Evolutionary conservation across 2,329 filamentous ascomycete species (phyloP), one percentile per base, ranked within the genome.

Genomic region (Aspergillus sp.): DNA sequence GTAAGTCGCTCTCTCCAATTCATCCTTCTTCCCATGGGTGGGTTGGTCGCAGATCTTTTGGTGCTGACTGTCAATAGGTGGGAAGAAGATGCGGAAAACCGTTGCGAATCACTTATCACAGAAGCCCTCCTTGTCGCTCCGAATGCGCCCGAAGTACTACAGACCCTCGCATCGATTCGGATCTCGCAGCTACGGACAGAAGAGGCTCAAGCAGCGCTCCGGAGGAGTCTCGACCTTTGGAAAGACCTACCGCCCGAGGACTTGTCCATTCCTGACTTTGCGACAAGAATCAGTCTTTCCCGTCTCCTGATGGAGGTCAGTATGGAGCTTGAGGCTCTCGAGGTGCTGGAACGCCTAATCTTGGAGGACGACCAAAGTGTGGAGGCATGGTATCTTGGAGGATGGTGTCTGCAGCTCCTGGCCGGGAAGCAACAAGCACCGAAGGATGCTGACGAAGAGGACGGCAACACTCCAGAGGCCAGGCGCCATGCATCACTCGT

Each of bases 371-470:
- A 99, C 73, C 85, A 90, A 72, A 97, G 94, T 74, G 91, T 99
- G 19, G 95, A 99, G 78, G 90, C 91, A 17, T 97, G 93, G 92
- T 99, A 99, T 78, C 83, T 99, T 5, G 95, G 95, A 47, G 96
- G 95, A 4, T 98, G 94, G 91, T 93, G 92, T 69, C 83, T 96
- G 67, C 91, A 92, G 73, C 84, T 97, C 60, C 81, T 90, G 63
- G 77, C 76, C 38, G 72, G 78, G 68, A 78, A 82, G 72, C 72
- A 76, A 64, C 71, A 81, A 43, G 74, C 70, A 1, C 76, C 75
- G 55, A 77, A 73, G 62, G 61, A 74, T 64, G 63, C 69, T 28
- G 70, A 72, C 48, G 70, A 72, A 53, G 69, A 66, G 41, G 58
- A 71, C 67, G 70, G 71, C 67, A 70, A 79, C 70, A 59, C 69